Evolutionary conservation across 2,329 filamentous ascomycete genomes (phyloP), one percentile per base, ranked within the genome.

Genomic region (Magnaporthiopsis incrustans): DNA sequence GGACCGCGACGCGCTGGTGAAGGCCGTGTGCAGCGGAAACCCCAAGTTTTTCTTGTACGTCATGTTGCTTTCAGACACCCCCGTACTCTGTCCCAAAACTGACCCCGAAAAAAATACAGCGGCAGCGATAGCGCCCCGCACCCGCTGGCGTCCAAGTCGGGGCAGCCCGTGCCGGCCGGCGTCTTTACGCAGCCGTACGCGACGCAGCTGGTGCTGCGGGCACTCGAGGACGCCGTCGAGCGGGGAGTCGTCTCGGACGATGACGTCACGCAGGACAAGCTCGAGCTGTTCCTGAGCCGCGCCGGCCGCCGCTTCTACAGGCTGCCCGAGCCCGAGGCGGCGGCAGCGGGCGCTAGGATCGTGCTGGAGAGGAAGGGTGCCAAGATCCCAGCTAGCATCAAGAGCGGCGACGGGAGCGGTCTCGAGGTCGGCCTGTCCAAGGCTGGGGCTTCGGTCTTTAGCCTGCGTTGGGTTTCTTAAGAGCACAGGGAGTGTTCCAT

Each of bases 171-270:
- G 0, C 85, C 88, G 0, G 90, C 90, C 0, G 90, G 90, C 5
- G 89, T 93, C 58, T 94, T 92, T 73, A 93, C 90, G 1, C 90
- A 94, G 76, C 87, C 88, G 4, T 87, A 87, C 71, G 86, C 86
- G 0, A 80, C 86, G 2, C 69, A 72, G 44, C 74, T 75, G 59
- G 87, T 91, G 60, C 76, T 92, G 30, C 78, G 82, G 68, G 82
- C 79, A 0, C 76, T 92, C 57, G 84, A 89, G 73, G 82, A 85
- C 69, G 89, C 82, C 5, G 77, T 89, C 4, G 77, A 78, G 66
- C 77, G 81, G 14, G 82, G 81, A 2, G 78, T 82, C 50, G 78
- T 87, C 59, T 71, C 72, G 8, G 79, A 82, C 64, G 75, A 73
- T 0, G 79, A 83, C n/a, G 75, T 87, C 11, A 85, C 83, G 6